phyloP scores from a whole-genome alignment of 192 early-diverging fungal genomes.

The Coemansia sp. region DNA sequence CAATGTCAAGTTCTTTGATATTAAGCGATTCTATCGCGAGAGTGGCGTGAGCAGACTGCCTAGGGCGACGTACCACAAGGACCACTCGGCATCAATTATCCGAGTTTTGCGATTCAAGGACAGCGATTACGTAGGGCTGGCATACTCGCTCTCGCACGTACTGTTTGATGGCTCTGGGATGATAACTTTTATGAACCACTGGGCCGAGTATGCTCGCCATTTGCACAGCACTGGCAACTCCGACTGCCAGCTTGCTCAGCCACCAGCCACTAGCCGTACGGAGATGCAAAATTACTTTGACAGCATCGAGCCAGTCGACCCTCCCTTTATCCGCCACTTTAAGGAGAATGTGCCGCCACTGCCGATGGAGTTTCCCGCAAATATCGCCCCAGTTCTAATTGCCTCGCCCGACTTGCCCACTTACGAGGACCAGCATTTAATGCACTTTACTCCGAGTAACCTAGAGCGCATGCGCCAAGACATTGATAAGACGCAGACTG shows the following conservation, averaged over 20 bases:
- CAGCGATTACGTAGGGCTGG: constrained; percentile 37
- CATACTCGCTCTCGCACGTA: constrained; percentile 36
- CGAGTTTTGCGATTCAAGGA: constrained; percentile 36
- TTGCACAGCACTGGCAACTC: constrained; percentile 9
- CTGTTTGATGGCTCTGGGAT: constrained; percentile 39
- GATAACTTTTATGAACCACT: constrained; percentile 32
- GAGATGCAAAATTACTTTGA: constrained; percentile 34
- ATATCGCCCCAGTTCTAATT: constrained; percentile 41
- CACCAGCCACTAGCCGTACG: constrained; percentile 29
- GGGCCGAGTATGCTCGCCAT: constrained; percentile 46
- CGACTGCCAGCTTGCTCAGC: constrained; percentile 8
- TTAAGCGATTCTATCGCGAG: constrained; percentile 28
- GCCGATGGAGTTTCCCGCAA: constrained; percentile 4
- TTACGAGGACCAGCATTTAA: constrained; percentile 40
- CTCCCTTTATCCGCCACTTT: constrained; percentile 37
- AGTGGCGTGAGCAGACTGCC: constrained; percentile 31
- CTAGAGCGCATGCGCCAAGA: constrained; percentile 46
- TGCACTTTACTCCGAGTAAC: constrained; percentile 30
- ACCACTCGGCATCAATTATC: constrained; percentile 28
- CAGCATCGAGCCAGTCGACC: constrained; percentile 20
- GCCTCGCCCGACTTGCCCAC: constrained; percentile 25
- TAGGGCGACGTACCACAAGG: constrained; percentile 33
- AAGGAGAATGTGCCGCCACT: constrained; percentile 14
- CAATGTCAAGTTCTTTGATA: constrained; percentile 43
- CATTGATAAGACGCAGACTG: constrained; percentile 26